These are phyloP conservation scores for Asclepias syriaca DNA, from an alignment of 257 asterid genomes.

Conservation along the genomic window DNA sequence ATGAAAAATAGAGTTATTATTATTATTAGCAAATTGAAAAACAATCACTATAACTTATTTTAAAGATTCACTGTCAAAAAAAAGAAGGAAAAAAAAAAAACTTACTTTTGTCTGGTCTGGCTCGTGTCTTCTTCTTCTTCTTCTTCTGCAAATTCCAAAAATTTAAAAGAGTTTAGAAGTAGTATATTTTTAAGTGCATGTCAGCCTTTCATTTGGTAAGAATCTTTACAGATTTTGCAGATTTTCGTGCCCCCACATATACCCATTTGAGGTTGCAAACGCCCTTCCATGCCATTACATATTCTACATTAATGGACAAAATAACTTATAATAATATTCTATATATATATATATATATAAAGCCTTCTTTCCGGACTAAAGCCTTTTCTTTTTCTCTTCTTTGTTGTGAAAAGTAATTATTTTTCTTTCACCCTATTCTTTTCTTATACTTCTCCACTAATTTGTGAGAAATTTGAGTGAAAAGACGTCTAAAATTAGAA, in stretches of 20 bases:
- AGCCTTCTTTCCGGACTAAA: conserved; percentile 19
- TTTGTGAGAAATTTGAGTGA: no score
- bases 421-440: conserved; percentile 10
- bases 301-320: conserved; percentile 14
- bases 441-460: no score
- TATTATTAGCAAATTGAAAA: background rate
- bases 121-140: no score
- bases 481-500: no score
- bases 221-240: conserved; percentile 51
- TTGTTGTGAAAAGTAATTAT: conserved; percentile 14
- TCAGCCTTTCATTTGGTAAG: conserved; percentile 39
- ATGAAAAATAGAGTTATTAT: no score
- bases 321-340: conserved; percentile 4
- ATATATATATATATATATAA: background rate
- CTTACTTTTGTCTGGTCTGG: no score
- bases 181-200: conserved; percentile 20
- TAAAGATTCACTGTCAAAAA: background rate
- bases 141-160: background rate
- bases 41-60: background rate
- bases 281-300: conserved; percentile 19
- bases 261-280: conserved; percentile 34
- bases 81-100: no score
- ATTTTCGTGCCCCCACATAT: conserved; percentile 46
- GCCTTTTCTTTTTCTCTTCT: background rate
- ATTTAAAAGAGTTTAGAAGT: conserved; percentile 5